Evolutionary conservation across 768 basidiomycete genomes (phyloP).

Genomic region (Lactarius sp.): DNA sequence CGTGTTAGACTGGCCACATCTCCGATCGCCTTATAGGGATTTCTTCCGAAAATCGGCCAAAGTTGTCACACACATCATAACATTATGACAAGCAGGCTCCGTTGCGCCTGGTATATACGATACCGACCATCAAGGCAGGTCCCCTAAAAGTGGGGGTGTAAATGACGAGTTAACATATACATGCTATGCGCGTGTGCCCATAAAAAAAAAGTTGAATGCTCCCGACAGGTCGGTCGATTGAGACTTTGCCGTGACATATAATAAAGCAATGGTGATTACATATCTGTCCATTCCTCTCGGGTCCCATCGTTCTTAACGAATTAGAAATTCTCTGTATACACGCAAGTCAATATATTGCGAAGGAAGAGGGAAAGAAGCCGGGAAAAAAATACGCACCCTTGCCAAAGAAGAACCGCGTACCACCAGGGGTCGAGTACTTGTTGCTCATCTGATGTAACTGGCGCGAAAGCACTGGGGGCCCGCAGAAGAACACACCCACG

Average conservation of each 20-base stretch:
- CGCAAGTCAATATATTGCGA: not conserved
- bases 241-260: not conserved
- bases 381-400: conserved; percentile 49
- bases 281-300: not conserved
- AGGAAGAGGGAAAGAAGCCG: not conserved
- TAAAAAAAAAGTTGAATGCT: not conserved
- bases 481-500: conserved; percentile 92
- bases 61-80: not conserved
- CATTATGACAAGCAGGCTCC: not conserved
- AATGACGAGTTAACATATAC: not conserved
- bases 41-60: no score
- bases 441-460: conserved; percentile 75
- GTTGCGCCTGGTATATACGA: not conserved
- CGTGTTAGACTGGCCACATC: no score
- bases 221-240: not conserved
- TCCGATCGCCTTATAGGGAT: no score
- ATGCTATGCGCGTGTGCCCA: not conserved
- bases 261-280: not conserved
- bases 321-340: conserved; percentile 16
- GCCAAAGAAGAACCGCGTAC: conserved; percentile 86
- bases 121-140: conserved; percentile 8
- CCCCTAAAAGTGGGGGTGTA: not conserved
- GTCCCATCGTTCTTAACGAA: not conserved
- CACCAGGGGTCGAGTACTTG: conserved; percentile 73
- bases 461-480: conserved; percentile 65